A percentile compares a stretch with the other conserved stretches of the same genome.
Conservation (phyloP, 1,139 yeast genomes). For the Kurtzmaniella natalensis region DNA sequence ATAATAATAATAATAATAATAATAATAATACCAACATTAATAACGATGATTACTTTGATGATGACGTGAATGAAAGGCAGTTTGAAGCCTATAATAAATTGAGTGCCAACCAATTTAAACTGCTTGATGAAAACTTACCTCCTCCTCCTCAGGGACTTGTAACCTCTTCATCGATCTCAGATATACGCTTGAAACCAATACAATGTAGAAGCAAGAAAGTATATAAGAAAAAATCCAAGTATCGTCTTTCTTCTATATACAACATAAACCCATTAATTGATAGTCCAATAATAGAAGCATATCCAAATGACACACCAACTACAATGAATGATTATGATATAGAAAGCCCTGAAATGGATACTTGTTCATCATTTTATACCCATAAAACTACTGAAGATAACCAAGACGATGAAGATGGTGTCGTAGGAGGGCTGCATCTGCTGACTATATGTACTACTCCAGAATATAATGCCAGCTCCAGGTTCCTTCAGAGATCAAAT, state of each 20-base stretch:
- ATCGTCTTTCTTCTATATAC: slow-evolving; percentile 36
- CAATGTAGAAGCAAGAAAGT: slow-evolving; percentile 30
- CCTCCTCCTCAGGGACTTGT: slow-evolving; percentile 10
- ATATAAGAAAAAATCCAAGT: slow-evolving; percentile 38
- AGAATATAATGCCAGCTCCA: slow-evolving; percentile 9
- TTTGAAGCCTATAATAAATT: background rate
- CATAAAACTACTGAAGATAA: background rate
- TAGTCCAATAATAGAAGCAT: slow-evolving; percentile 9
- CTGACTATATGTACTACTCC: slow-evolving; percentile 16
- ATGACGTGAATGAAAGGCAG: background rate
- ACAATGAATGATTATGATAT: background rate
- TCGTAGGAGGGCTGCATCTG: too few species aligned
- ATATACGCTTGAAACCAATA: slow-evolving; percentile 38
- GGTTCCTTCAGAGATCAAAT: slow-evolving; percentile 7
- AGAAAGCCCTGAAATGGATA: background rate
- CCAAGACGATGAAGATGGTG: slow-evolving; percentile 3
- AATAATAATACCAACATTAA: background rate
- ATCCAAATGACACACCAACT: slow-evolving; percentile 3
- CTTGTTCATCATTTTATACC: background rate
- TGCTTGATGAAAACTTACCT: too few species aligned
- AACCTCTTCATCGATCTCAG: slow-evolving; percentile 30
- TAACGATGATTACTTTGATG: background rate
- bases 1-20: background rate
- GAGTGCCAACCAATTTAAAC: too few species aligned
- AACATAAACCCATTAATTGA: slow-evolving; percentile 32